Conservation (phyloP, 2,329 filamentous ascomycete species). For the Penicillium psychrosexuale region DNA sequence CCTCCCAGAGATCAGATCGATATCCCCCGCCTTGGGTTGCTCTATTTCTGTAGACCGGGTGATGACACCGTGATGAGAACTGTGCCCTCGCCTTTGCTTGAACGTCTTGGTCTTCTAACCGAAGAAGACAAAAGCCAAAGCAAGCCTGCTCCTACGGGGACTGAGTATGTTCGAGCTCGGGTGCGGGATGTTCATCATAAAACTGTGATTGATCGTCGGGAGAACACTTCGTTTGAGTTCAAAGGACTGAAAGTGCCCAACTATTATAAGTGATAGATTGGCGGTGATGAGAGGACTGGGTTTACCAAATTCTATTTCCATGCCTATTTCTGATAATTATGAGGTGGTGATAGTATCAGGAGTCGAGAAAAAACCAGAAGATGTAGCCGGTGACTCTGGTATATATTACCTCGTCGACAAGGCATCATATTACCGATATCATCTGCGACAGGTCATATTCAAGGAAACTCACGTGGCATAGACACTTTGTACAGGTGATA, state of each 20-base stretch:
- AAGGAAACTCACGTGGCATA: background rate
- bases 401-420: background rate
- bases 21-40: constrained; percentile 32
- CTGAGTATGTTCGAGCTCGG: constrained; percentile 47
- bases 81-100: constrained; percentile 38
- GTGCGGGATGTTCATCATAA: constrained; percentile 50
- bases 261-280: constrained; percentile 26
- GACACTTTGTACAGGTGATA: background rate
- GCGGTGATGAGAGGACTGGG: background rate
- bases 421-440: background rate
- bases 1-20: constrained; percentile 37
- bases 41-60: constrained; percentile 41
- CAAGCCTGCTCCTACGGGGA: constrained; percentile 39
- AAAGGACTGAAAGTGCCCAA: constrained; percentile 42
- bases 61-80: constrained; percentile 29
- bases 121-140: constrained; percentile 41
- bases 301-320: background rate
- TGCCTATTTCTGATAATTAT: background rate
- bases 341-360: background rate
- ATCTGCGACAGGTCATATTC: background rate
- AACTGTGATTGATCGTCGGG: constrained; percentile 44
- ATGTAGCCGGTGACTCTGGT: background rate
- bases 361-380: background rate
- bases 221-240: constrained; percentile 47
- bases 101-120: constrained; percentile 38